phyloP scores from a whole-genome alignment of 495 filamentous ascomycete species.

The Podospora conica region DNA sequence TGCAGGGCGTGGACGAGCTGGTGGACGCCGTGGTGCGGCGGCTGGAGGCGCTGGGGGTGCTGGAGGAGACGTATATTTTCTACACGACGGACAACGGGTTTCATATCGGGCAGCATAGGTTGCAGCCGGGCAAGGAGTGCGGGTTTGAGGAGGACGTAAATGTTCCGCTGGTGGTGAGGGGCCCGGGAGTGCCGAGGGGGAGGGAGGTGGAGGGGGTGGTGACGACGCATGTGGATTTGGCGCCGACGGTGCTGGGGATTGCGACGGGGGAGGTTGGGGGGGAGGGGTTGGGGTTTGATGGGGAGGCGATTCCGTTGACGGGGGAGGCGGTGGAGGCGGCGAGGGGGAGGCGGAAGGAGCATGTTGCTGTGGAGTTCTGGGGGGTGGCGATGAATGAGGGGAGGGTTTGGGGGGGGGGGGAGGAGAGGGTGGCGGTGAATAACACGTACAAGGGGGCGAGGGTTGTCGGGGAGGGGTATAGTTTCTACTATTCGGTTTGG shows the following conservation, averaged over 20 bases:
- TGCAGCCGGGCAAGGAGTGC: conserved; percentile 65
- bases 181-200: conserved; percentile 48
- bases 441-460: conserved; percentile 63
- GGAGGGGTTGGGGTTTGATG: conserved; percentile 47
- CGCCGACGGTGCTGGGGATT: conserved; percentile 56
- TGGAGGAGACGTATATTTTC: conserved; percentile 66
- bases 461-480: conserved; percentile 47
- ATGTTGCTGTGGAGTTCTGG: conserved; percentile 64
- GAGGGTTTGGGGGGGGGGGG: conserved; percentile 20
- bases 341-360: conserved; percentile 45
- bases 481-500: conserved; percentile 61
- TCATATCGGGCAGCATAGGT: conserved; percentile 66
- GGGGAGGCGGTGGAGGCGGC: conserved; percentile 26
- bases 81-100: conserved; percentile 73
- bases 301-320: conserved; percentile 48
- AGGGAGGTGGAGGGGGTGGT: conserved; percentile 44
- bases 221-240: conserved; percentile 64
- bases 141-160: conserved; percentile 72
- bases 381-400: conserved; percentile 50
- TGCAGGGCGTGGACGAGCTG: conserved; percentile 67
- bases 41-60: conserved; percentile 44
- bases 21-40: conserved; percentile 51
- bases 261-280: conserved; percentile 43
- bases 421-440: conserved; percentile 29
- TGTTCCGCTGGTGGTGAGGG: conserved; percentile 58